Percentiles rank a stretch among this genome's conserved stretches.
Evolutionary conservation across 805 yeast genomes (phyloP).

Genomic region (Candida khao-thaluensis): DNA sequence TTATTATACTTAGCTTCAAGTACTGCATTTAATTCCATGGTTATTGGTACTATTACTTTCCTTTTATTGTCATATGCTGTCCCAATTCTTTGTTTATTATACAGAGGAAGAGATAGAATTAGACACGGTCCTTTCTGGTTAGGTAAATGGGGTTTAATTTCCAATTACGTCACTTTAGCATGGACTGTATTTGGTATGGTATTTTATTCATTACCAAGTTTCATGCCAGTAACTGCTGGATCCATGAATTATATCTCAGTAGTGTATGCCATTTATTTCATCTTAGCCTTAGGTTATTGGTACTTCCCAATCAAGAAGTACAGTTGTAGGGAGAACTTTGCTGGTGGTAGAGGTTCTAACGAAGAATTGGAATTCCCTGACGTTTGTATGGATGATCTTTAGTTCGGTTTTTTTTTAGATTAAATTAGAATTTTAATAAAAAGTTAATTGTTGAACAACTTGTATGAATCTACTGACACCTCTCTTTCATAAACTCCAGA

Average conservation of each 20-base stretch:
- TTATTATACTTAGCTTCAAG: constrained; percentile 33
- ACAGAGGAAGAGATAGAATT: constrained; percentile 37
- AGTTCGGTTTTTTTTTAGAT: constrained; percentile 3
- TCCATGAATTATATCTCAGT: constrained; percentile 23
- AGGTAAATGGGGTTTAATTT: constrained; percentile 35
- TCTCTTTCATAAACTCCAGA: constrained; percentile 53
- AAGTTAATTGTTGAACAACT: background rate
- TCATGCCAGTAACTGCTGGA: constrained; percentile 24
- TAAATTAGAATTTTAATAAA: background rate
- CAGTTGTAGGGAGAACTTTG: constrained; percentile 39
- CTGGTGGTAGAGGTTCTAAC: constrained; percentile 40
- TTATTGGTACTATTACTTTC: constrained; percentile 36
- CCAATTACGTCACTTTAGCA: constrained; percentile 31
- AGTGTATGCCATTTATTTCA: constrained; percentile 23
- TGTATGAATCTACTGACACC: constrained; percentile 52
- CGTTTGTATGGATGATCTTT: constrained; percentile 35
- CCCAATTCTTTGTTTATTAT: constrained; percentile 34
- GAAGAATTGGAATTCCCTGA: constrained; percentile 46
- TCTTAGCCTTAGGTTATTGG: constrained; percentile 40
- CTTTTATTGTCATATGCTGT: constrained; percentile 36
- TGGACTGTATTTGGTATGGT: constrained; percentile 40
- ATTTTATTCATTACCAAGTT: constrained; percentile 38
- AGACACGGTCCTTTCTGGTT: constrained; percentile 43
- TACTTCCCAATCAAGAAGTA: constrained; percentile 31
- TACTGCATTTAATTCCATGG: constrained; percentile 41